phyloP scores from a whole-genome alignment of 345 rosid species.

The Passiflora organensis region DNA sequence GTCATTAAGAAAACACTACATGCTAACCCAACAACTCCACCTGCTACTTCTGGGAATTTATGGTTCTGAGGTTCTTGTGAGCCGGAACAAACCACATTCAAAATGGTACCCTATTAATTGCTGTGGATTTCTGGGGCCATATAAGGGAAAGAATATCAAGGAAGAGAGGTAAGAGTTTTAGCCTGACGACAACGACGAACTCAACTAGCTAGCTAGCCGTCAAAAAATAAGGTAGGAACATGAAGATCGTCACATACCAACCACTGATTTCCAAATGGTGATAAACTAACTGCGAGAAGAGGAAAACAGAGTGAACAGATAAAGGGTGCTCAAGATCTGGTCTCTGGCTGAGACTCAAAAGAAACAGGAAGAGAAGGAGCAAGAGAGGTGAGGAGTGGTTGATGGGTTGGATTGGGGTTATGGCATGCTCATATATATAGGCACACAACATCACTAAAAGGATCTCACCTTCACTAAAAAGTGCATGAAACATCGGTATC shows the following conservation, averaged over 20 bases:
- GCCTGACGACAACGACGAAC: no score
- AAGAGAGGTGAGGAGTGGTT: neutral
- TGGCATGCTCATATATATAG: neutral
- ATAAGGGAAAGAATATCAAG: neutral
- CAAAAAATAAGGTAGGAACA: neutral
- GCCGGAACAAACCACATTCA: neutral
- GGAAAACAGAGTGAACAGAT: no score
- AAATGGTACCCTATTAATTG: no score
- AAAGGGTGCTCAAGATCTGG: constrained; percentile 6
- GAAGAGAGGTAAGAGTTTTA: no score
- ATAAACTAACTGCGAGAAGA: neutral
- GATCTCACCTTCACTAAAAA: no score
- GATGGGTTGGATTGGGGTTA: constrained; percentile 9
- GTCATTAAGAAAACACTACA: neutral
- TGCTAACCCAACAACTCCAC: constrained; percentile 4
- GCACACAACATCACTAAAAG: neutral
- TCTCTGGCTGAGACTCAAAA: neutral
- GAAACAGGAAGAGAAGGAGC: neutral
- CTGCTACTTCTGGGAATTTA: constrained; percentile 8
- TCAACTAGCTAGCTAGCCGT: no score
- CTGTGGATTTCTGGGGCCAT: neutral
- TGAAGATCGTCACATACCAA: no score
- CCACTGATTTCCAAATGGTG: no score
- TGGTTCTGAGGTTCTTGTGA: neutral
- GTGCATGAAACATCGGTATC: no score